Conservation (phyloP, 129 eudicot species). For the Cynara cardunculus region DNA sequence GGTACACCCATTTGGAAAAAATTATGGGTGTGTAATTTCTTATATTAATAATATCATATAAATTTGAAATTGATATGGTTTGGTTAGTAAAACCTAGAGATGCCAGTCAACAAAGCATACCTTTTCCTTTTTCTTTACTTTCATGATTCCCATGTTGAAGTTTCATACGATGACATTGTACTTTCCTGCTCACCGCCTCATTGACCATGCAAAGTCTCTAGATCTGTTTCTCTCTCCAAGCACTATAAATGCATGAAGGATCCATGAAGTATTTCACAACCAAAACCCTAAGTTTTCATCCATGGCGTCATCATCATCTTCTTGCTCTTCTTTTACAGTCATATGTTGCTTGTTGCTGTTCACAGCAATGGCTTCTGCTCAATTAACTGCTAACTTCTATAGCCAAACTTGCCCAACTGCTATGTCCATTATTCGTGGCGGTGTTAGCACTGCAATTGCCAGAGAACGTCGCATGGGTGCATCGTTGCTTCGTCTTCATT, state of each 20-base stretch:
- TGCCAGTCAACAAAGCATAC: not conserved
- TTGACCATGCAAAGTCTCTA: not conserved
- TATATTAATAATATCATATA: not conserved
- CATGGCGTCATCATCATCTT: not conserved
- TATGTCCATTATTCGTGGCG: not conserved
- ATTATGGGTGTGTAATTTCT: not conserved
- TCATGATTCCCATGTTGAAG: not conserved
- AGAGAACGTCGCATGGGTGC: constrained; percentile 61
- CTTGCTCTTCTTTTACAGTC: not conserved
- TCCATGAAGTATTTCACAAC: not conserved
- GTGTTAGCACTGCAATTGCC: constrained; percentile 25
- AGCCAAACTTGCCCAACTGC: not conserved
- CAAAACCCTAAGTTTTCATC: not conserved
- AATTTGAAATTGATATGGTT: not conserved
- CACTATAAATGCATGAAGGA: not conserved
- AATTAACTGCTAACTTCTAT: not conserved
- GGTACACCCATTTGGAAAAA: too few species aligned
- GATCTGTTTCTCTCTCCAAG: not conserved
- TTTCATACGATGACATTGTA: not conserved
- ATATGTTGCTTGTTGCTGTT: not conserved
- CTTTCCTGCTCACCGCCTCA: not conserved
- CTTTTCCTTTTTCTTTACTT: not conserved
- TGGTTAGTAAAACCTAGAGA: not conserved
- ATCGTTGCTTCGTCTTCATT: constrained; percentile 44
- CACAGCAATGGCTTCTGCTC: not conserved